Base-by-base conservation (phyloP, 2,329 filamentous ascomycete species). In the Phialemonium atrogriseum region DNA sequence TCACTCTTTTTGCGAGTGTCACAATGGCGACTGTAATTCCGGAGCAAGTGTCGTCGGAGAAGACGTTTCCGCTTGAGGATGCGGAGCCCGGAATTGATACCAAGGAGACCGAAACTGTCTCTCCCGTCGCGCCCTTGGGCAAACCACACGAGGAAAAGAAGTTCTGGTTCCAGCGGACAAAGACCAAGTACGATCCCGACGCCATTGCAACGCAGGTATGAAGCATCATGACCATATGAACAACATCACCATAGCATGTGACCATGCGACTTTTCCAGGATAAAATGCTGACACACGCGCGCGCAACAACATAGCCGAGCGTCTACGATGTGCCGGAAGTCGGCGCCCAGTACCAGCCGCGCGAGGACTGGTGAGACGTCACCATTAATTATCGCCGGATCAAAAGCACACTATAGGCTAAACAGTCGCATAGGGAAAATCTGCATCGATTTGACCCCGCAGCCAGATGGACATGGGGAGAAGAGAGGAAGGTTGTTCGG, bases 371-470 rank as follows among this genome's bases (percentile, higher is more conserved):
- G 39, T 39, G 27, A 31, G 39, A 24, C n/a, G 8, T 22, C 20
- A 7, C 8, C 11, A 11, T 7, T 7, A 22, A 11, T 22, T 22
- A 22, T n/a, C 11, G n/a, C 7, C 11, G n/a, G 8, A 5, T 3
- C 11, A 2, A 7, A 17, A 24, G 10, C 12, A 3, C 19, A 4
- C 12, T 2, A 10, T 15, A 11, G 13, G 16, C 32, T 33, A 18
- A 34, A 30, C 11, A 21, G 10, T 15, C 2, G 3, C 2, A 6
- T 14, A 37, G 37, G 28, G 56, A 60, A 35, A 59, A 59, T 32
- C 27, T 49, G 16, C 56, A 59, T 36, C 51, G 55, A 1, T 60
- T 60, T 35, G 51, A 59, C 27, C 56, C 56, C 1, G 35, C 39
- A 5, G 50, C 51, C 16, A 43, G 54, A 23, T 60, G 56, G 58